Evolutionary conservation across 179 eudicot genomes (phyloP).

Genomic region (Spergularia azorica): DNA sequence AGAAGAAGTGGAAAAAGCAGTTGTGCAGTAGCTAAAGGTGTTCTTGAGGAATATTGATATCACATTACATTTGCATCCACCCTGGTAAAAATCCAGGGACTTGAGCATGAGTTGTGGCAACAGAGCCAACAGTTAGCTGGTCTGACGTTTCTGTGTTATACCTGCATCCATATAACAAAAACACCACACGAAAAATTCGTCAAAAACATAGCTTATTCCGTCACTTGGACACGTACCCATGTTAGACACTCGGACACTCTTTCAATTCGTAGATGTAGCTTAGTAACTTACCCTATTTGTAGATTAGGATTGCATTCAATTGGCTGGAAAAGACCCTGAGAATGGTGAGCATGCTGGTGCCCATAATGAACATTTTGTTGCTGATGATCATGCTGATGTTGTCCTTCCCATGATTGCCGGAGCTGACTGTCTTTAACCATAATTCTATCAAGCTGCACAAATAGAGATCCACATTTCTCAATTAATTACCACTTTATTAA

Average conservation of each 20-base stretch:
- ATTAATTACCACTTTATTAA: background rate
- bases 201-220: background rate
- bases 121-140: constrained; percentile 49
- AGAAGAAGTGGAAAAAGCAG: background rate
- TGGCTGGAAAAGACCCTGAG: constrained; percentile 78
- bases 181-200: background rate
- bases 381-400: constrained; percentile 52
- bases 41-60: background rate
- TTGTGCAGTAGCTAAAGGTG: constrained; percentile 5
- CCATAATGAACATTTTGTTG: constrained; percentile 43
- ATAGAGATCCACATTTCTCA: background rate
- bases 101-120: constrained; percentile 56
- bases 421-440: constrained; percentile 53
- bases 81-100: constrained; percentile 69
- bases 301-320: constrained; percentile 65
- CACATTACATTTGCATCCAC: constrained; percentile 51
- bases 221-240: background rate
- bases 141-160: constrained; percentile 53
- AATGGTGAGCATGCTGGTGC: constrained; percentile 74
- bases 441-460: constrained; percentile 64
- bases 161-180: constrained; percentile 39
- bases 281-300: constrained; percentile 66
- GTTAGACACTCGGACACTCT: background rate
- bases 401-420: constrained; percentile 61
- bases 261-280: background rate